phyloP scores from a whole-genome alignment of 371 early-diverging fungal species.

The Cokeromyces recurvatus region DNA sequence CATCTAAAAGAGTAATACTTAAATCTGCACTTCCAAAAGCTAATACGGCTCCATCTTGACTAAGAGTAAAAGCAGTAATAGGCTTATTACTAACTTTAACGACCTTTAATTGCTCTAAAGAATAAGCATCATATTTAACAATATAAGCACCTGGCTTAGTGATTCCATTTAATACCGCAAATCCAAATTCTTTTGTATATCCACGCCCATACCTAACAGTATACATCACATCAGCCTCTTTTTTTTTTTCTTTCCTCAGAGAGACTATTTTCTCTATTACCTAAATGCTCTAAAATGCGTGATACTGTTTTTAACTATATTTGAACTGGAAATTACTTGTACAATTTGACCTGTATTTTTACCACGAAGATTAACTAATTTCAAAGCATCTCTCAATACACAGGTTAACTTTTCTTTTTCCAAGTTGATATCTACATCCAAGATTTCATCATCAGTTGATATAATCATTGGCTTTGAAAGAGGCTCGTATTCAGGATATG shows the following conservation, averaged over 20 bases:
- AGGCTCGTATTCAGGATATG: constrained; percentile 42
- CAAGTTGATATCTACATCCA: constrained; percentile 60
- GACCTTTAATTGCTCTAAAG: constrained; percentile 22
- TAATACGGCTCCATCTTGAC: constrained; percentile 52
- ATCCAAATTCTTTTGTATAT: constrained; percentile 35
- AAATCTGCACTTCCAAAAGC: constrained; percentile 59
- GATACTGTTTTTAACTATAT: constrained; percentile 40
- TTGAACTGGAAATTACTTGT: constrained; percentile 51
- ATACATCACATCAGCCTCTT: background rate
- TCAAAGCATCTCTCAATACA: constrained; percentile 43
- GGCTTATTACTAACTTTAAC: constrained; percentile 28
- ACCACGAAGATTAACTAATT: constrained; percentile 45
- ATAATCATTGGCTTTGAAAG: constrained; percentile 7
- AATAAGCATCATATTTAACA: constrained; percentile 33
- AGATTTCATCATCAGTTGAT: constrained; percentile 40
- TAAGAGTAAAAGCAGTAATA: constrained; percentile 38
- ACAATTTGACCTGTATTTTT: constrained; percentile 49
- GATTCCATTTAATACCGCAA: constrained; percentile 31
- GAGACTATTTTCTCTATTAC: constrained; percentile 10
- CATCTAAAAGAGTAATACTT: constrained; percentile 48
- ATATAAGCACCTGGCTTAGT: constrained; percentile 26
- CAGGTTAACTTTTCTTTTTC: constrained; percentile 47
- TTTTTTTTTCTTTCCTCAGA: background rate
- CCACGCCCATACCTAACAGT: constrained; percentile 46
- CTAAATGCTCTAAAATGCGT: constrained; percentile 50